These are phyloP conservation scores for Gonapodya prolifera DNA, from an alignment of 192 early-diverging fungal species.

Conservation along the genomic window DNA sequence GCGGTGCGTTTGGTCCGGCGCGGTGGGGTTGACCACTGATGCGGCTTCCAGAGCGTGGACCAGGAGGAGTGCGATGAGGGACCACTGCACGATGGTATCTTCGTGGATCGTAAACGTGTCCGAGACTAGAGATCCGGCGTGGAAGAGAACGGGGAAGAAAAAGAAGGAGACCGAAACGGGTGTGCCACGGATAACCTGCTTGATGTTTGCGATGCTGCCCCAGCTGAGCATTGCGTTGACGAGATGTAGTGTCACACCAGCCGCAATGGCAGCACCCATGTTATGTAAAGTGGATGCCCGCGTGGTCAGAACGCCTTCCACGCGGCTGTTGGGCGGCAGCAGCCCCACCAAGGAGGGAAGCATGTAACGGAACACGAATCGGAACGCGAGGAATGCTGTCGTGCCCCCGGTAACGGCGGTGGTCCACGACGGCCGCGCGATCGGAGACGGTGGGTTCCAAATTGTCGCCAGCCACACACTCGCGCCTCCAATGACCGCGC, in stretches of 20 bases:
- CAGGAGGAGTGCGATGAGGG: slow-evolving; percentile 59
- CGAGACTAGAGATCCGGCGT: slow-evolving; percentile 59
- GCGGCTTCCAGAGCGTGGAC: no score
- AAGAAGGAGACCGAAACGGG: slow-evolving; percentile 21
- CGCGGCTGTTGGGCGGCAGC: no score
- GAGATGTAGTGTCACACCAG: no score
- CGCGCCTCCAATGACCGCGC: slow-evolving; percentile 10
- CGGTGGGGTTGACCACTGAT: no score
- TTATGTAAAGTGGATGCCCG: no score
- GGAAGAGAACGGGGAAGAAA: slow-evolving; percentile 32
- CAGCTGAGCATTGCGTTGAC: no score
- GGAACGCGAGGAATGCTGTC: slow-evolving; percentile 13
- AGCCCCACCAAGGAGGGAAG: not conserved
- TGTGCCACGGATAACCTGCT: no score
- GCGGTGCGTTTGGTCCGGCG: no score
- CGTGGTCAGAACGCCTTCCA: no score
- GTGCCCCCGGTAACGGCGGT: not conserved
- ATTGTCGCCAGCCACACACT: slow-evolving; percentile 5
- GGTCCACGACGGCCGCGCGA: slow-evolving; percentile 9
- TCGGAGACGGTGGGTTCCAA: not conserved
- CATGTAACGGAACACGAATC: not conserved
- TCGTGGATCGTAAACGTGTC: slow-evolving; percentile 88
- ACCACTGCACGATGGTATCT: slow-evolving; percentile 54
- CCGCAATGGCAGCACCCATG: no score
- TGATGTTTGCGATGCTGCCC: no score